A percentile compares a stretch with the other conserved stretches of the same genome.
Evolutionary conservation across 305 asterid species (phyloP).

Genomic region (Andrographis paniculata): DNA sequence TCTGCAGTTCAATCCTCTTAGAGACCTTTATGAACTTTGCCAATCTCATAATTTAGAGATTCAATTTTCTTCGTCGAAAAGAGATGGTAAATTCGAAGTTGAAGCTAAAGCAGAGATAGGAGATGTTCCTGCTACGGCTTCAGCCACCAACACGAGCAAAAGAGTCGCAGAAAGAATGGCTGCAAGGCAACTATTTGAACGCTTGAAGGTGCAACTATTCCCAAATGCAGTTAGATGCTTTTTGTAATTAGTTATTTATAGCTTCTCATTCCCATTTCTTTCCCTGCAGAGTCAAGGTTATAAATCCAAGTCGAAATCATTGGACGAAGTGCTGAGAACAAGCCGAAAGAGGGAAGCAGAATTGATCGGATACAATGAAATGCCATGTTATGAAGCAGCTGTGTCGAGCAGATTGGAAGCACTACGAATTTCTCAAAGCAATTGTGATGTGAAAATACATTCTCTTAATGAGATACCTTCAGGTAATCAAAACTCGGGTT

Average conservation of each 20-base stretch:
- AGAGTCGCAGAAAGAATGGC: slow-evolving; percentile 58
- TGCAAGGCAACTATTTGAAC: slow-evolving; percentile 34
- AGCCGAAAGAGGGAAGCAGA: slow-evolving; percentile 41
- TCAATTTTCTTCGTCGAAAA: slow-evolving; percentile 34
- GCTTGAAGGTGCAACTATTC: slow-evolving; percentile 59
- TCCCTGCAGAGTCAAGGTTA: slow-evolving; percentile 53
- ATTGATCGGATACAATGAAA: slow-evolving; percentile 82
- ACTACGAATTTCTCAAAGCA: slow-evolving; percentile 32
- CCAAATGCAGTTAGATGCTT: not conserved
- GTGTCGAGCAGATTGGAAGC: slow-evolving; percentile 16
- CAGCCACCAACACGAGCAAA: slow-evolving; percentile 40
- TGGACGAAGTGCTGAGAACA: slow-evolving; percentile 54
- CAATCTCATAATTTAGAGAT: slow-evolving; percentile 53
- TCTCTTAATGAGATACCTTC: slow-evolving; percentile 27
- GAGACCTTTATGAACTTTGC: slow-evolving; percentile 79
- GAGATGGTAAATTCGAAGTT: slow-evolving; percentile 37
- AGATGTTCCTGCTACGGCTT: slow-evolving; percentile 28
- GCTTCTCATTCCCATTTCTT: not conserved
- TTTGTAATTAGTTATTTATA: not conserved
- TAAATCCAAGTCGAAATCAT: slow-evolving; percentile 43
- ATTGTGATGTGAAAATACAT: slow-evolving; percentile 22
- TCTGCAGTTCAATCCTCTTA: slow-evolving; percentile 56
- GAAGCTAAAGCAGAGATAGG: slow-evolving; percentile 46
- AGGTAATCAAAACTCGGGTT: slow-evolving; percentile 15
- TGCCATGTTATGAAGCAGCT: slow-evolving; percentile 24